Base-by-base conservation (phyloP, 23 red algal species). In the Gracilaria caudata region DNA sequence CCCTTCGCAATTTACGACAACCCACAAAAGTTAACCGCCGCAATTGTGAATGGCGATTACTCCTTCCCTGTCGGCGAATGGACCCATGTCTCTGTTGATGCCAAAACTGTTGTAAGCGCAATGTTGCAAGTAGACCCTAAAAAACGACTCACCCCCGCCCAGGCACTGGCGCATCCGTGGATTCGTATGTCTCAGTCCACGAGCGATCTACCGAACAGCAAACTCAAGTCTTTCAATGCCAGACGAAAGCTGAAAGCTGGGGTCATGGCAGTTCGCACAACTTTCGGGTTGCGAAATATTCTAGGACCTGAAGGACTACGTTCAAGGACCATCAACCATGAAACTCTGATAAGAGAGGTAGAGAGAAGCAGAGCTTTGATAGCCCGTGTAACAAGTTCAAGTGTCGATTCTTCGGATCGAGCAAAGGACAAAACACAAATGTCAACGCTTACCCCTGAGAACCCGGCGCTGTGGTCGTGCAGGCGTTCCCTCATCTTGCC, bases 91-190 rank as follows among this genome's bases (percentile, higher is more conserved):
- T 94, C 90, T 4, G 60, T 60, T 72, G 96, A 91, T 29, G 96
- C 96, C 25, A 92, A 94, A 56, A 55, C 59, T 4, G 81, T 93
- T 58, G 56, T 94, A 29, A 64, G 78, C 0, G 58, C 40, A 41
- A 87, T 98, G 88, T 66, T 98, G 56, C 80, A 98, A 64, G 82
- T 94, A 33, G 72, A 98, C 37, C 96, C 96, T 5, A 39, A 86
- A 51, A 68, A 92, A 46, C 90, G 96, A 3, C 56, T 98, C 1
- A 94, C 91, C 30, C 86, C 93, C 28, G 58, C 81, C n/a, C 49
- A 80, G 63, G 91, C 90, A n/a, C 64, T 98, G 86, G 53, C 24
- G 32, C 96, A 94, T 84, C 86, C 87, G 19, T 98, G 96, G 96
- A 76, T 96, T 46, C 35, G 47, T 0, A 73, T 60, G 47, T 26